Base-by-base conservation (phyloP, 768 basidiomycete genomes). In the Termitomyces sp. region DNA sequence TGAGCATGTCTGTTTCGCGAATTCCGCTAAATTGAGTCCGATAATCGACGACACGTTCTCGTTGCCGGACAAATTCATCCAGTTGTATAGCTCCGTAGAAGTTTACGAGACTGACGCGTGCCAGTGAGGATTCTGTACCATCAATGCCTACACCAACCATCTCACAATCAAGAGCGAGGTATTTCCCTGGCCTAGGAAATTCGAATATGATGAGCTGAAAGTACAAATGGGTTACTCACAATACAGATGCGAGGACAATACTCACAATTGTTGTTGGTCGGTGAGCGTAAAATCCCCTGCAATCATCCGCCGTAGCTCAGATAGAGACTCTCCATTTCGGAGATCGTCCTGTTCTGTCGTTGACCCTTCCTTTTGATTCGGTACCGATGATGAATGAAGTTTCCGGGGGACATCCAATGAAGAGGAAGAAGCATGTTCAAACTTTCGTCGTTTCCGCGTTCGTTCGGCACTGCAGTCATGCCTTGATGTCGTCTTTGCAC, bases 71-170 rank as follows among this genome's bases (percentile, higher is more conserved):
- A 63, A 93, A 95, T 52, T 82, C 88, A 66, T 98, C 95, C 62
- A 97, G 70, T 44, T 88, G 75, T 30, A 91, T 78, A 1, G 80
- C 85, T 0, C 96, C 96, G 60, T 91, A 77, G 69, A 85, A 96
- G 71, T 98, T 96, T 58, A 98, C 93, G 43, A 97, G 69, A 53
- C 89, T 91, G 62, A 96, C 91, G 35, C 95, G 86, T 1, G 94
- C 95, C 14, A 97, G 80, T 0, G 89, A 87, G 0, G 91, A 93
- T 69, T 96, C 93, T 3, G 72, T 72, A 23, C 92, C 93, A 28
- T 87, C 80, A n/a, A 84, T 79, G 0, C 94, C 94, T n/a, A 96
- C 82, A 5, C 95, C 95, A 12, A 98, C 95, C 94, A 98, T 97
- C 73, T 98, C 96, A 66, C 96, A 98, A 72, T 99, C 96, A 32